Conservation (phyloP, 78 protist species). For the Speleostelium caveatum region DNA sequence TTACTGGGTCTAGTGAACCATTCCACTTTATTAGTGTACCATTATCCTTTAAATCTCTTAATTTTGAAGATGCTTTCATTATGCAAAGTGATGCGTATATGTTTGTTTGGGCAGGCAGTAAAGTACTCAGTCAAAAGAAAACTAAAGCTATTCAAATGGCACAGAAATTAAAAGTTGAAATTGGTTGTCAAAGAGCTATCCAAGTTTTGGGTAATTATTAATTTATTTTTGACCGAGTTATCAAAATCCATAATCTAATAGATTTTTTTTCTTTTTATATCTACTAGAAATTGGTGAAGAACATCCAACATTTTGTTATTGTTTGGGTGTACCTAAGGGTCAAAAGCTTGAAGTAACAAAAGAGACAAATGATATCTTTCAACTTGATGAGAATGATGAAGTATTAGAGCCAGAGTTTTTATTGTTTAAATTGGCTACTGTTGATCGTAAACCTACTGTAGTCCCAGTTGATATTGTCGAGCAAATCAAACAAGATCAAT, state of each 20-base stretch:
- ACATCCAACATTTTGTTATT: slow-evolving; percentile 66
- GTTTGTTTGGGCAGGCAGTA: slow-evolving; percentile 52
- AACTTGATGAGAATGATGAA: slow-evolving; percentile 41
- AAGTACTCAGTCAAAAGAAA: slow-evolving; percentile 23
- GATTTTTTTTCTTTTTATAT: slow-evolving; percentile 3
- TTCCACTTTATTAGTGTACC: slow-evolving; percentile 44
- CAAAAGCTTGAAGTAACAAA: slow-evolving; percentile 22
- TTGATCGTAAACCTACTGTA: slow-evolving; percentile 37
- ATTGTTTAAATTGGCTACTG: slow-evolving; percentile 29
- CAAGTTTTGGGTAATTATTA: slow-evolving; percentile 41
- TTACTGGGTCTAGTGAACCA: slow-evolving; percentile 59
- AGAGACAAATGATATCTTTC: slow-evolving; percentile 34
- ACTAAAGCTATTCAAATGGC: slow-evolving; percentile 80
- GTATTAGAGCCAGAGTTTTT: slow-evolving; percentile 44
- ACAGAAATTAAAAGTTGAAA: slow-evolving; percentile 62
- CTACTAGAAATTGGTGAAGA: slow-evolving; percentile 54
- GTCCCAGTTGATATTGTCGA: slow-evolving; percentile 45
- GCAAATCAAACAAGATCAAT: slow-evolving; percentile 60
- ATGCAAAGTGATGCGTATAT: slow-evolving; percentile 69
- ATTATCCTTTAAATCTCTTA: slow-evolving; percentile 25
- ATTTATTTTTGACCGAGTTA: background rate
- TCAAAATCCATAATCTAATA: background rate
- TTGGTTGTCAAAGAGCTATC: slow-evolving; percentile 75
- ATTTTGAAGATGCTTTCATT: slow-evolving; percentile 56
- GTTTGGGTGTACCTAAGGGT: slow-evolving; percentile 70